These are phyloP conservation scores for Malus domestica DNA, from an alignment of 306 rosid genomes.

Conservation along the genomic window DNA sequence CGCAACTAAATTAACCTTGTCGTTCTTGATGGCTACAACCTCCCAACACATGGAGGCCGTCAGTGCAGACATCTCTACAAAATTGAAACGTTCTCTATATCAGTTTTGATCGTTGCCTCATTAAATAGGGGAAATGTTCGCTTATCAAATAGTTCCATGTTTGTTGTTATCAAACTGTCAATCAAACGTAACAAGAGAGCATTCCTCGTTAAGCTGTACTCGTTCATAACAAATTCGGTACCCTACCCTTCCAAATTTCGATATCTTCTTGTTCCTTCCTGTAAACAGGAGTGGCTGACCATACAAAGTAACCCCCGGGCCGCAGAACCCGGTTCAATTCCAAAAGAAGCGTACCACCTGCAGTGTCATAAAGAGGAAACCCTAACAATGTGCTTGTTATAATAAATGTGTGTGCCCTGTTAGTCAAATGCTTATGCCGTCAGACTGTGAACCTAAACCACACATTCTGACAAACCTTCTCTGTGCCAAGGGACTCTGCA, in stretches of 20 bases:
- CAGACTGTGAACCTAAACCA: background rate
- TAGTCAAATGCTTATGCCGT: background rate
- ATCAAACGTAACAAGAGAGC: background rate
- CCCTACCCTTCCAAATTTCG: slow-evolving; percentile 68
- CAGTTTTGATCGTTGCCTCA: background rate
- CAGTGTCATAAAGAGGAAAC: background rate
- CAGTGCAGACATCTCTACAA: slow-evolving; percentile 59
- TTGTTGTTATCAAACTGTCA: background rate
- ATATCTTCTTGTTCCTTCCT: slow-evolving; percentile 75
- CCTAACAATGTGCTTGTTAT: background rate
- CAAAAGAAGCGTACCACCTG: slow-evolving; percentile 77
- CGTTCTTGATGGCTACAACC: slow-evolving; percentile 71
- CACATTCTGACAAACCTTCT: slow-evolving; percentile 29
- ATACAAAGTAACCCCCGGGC: slow-evolving; percentile 74
- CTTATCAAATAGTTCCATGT: background rate
- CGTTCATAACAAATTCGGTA: background rate
- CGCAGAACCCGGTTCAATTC: slow-evolving; percentile 76
- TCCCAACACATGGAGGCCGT: slow-evolving; percentile 88
- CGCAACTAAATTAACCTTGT: slow-evolving; percentile 47
- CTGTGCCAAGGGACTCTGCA: slow-evolving; percentile 93
- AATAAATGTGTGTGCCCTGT: background rate
- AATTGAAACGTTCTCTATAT: background rate
- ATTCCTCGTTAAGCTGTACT: background rate
- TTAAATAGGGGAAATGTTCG: too few species aligned
- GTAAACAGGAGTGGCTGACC: slow-evolving; percentile 96